These are phyloP conservation scores for Balamuthia mandrillaris DNA, from an alignment of 208 protist species.

Conservation along the genomic window DNA sequence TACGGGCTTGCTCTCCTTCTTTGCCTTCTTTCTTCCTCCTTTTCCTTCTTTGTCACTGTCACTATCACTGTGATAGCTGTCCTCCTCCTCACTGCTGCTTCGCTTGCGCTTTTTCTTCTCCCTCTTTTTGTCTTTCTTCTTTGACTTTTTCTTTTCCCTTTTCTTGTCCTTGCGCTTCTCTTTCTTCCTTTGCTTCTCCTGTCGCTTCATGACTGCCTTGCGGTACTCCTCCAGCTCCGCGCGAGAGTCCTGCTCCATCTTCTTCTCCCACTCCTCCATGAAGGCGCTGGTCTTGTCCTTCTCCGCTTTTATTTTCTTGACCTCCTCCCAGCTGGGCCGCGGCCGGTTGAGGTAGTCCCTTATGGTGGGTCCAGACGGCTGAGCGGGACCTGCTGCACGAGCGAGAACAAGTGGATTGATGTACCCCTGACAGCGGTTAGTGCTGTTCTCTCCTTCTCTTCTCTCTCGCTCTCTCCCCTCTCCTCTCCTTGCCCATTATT, in stretches of 20 bases:
- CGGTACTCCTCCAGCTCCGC: conserved; percentile 6
- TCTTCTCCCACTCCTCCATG: conserved; percentile 5
- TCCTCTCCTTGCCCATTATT: too few relatives aligned
- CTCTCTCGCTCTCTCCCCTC: too few relatives aligned
- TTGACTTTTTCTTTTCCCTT: background rate
- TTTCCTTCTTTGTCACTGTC: background rate
- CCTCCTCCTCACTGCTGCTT: background rate
- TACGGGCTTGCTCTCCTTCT: background rate
- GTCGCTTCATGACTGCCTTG: background rate
- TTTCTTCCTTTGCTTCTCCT: background rate
- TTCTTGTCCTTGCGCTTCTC: too few relatives aligned
- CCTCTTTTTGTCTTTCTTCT: too few relatives aligned
- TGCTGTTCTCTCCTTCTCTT: too few relatives aligned
- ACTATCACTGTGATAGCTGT: background rate
- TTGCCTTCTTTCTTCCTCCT: background rate
- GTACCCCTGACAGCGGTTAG: background rate
- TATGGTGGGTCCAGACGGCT: background rate
- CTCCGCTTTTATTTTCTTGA: background rate
- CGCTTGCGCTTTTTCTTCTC: background rate
- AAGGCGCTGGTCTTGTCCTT: background rate
- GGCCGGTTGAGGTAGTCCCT: background rate
- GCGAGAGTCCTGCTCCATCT: background rate
- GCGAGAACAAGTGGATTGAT: background rate
- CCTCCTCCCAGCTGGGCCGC: background rate
- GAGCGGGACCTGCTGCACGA: background rate